Base-by-base conservation (phyloP, 2,329 filamentous ascomycete species). In the Sclerotinia spermophila region DNA sequence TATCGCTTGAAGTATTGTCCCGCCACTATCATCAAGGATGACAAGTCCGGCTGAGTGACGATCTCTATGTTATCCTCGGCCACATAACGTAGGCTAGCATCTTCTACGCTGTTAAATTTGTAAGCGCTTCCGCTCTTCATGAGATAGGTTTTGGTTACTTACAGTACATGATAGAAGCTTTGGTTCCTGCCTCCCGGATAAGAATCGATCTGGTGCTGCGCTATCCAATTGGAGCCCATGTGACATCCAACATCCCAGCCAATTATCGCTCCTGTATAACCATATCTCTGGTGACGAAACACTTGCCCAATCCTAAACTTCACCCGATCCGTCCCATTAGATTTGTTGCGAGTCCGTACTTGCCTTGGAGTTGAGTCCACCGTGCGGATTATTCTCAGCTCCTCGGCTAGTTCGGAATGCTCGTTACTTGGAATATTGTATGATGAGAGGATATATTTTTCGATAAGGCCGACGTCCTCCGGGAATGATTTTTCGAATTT, bases 1-100 rank as follows among this genome's bases (percentile, higher is more conserved):
- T 94, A 98, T 56, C 93, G 85, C 80, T 93, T 96, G 80, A 99
- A 98, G 80, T 92, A 93, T 76, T 90, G 91, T 0, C 96, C 96
- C 4, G 94, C 93, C 74, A 92, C 81, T 60, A 84, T 84, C 77
- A 93, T 86, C 73, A 96, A 83, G 35, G 86, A 81, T n/a, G 86
- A 81, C 0, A 86, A 84, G 3, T 90, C 81, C 45, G 83, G 75
- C 74, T 82, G 79, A 67, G 79, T 61, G 77, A 93, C 82, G n/a
- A 89, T 81, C 71, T 89, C 82, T 70, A 97, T 91, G 76, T 94
- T 97, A 76, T 94, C 90, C 78, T 96, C 90, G 0, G 93, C 90
- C 5, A 94, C 89, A 77, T 94, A 92, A 58, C 92, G 86, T 67
- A 90, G 86, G 67, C 85, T 89, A 67, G 87, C 88, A 76, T 94